These are phyloP conservation scores for Mucor lusitanicus DNA, from an alignment of 371 early-diverging fungal genomes.

Conservation along the genomic window DNA sequence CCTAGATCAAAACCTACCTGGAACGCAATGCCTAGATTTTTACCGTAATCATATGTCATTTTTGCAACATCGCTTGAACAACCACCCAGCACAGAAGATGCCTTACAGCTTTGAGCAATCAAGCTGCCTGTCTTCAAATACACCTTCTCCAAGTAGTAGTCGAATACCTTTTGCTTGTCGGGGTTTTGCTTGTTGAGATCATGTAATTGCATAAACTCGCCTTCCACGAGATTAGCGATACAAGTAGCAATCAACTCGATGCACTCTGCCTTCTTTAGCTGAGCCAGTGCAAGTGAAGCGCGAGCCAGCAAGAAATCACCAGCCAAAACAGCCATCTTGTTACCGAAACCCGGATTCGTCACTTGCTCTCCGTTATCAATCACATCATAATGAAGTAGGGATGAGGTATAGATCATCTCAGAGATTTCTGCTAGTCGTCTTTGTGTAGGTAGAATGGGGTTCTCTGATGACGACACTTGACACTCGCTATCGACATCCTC, in stretches of 20 bases:
- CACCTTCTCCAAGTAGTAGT: constrained; percentile 92
- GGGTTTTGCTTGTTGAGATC: constrained; percentile 53
- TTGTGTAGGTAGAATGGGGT: constrained; percentile 83
- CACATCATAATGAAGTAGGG: constrained; percentile 94
- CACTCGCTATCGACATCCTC: constrained; percentile 8
- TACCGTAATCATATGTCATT: constrained; percentile 83
- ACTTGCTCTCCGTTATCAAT: constrained; percentile 72
- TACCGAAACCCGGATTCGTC: constrained; percentile 89
- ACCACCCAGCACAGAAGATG: constrained; percentile 87
- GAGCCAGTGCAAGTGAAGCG: constrained; percentile 88
- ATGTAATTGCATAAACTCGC: constrained; percentile 95
- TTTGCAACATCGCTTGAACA: constrained; percentile 70
- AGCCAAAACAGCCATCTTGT: constrained; percentile 95
- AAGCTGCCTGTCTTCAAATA: constrained; percentile 95
- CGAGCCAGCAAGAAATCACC: constrained; percentile 95
- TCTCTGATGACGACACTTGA: constrained; percentile 25
- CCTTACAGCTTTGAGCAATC: constrained; percentile 92
- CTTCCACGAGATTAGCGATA: constrained; percentile 92
- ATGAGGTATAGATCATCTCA: constrained; percentile 97
- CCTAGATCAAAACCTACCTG: constrained; percentile 58
- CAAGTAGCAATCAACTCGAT: constrained; percentile 92
- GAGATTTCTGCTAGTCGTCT: constrained; percentile 92
- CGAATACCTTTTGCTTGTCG: constrained; percentile 32
- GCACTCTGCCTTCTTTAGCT: constrained; percentile 86
- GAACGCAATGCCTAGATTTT: constrained; percentile 90